A percentile compares a stretch with the other conserved stretches of the same genome.
Conservation (phyloP, 768 basidiomycete genomes). For the Mrakia gelida region DNA sequence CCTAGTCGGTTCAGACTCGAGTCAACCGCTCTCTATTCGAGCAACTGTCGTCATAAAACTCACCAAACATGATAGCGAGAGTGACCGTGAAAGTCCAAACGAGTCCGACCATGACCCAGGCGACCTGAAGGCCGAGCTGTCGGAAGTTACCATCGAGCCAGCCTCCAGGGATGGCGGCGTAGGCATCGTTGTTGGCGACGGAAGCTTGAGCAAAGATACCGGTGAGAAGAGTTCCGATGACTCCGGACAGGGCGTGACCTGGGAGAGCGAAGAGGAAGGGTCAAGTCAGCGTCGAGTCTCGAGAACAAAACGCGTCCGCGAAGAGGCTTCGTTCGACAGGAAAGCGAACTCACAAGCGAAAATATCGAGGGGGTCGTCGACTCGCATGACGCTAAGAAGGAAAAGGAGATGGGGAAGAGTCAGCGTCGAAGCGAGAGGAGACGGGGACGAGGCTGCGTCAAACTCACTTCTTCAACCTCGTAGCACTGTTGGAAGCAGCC, state of each 20-base stretch:
- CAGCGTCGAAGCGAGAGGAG: not conserved
- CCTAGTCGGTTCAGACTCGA: too few relatives aligned
- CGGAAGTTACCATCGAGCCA: conserved; percentile 62
- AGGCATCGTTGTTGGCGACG: conserved; percentile 71
- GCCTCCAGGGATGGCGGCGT: conserved; percentile 40
- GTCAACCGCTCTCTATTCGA: too few relatives aligned
- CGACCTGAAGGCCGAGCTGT: conserved; percentile 82
- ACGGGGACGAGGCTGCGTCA: not conserved
- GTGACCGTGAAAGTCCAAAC: conserved; percentile 45
- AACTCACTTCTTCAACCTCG: conserved; percentile 71
- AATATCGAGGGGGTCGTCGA: conserved; percentile 56
- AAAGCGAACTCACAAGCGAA: conserved; percentile 80
- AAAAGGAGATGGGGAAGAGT: not conserved
- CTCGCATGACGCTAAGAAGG: conserved; percentile 30
- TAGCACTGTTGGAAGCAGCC: conserved; percentile 81
- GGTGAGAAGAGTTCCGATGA: conserved; percentile 38
- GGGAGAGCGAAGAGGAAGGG: not conserved
- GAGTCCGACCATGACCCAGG: conserved; percentile 44
- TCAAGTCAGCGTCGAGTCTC: not conserved
- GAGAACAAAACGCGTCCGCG: conserved; percentile 47
- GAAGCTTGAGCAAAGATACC: conserved; percentile 63
- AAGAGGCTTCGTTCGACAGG: conserved; percentile 51
- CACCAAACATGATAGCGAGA: conserved; percentile 41
- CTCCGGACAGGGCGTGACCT: conserved; percentile 46
- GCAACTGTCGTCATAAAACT: conserved; percentile 13